phyloP scores from a whole-genome alignment of 1,284 basidiomycete species.

The Cryptococcus wingfieldii region DNA sequence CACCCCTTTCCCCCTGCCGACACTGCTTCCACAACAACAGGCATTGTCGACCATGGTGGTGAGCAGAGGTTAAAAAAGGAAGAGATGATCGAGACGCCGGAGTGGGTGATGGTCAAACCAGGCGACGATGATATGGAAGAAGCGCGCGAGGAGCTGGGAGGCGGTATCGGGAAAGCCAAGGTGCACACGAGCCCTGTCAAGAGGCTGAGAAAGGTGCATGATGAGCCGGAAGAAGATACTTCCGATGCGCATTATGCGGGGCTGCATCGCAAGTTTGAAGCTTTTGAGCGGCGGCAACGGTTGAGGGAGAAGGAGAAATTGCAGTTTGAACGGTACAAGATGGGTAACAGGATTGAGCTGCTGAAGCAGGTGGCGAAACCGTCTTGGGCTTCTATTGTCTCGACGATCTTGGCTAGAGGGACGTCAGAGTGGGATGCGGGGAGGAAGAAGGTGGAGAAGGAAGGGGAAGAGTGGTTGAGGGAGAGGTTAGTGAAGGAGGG shows the following conservation, averaged over 20 bases:
- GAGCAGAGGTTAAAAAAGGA: background rate
- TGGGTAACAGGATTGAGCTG: slow-evolving; percentile 81
- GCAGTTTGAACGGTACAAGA: slow-evolving; percentile 83
- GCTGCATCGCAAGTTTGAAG: slow-evolving; percentile 79
- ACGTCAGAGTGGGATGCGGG: slow-evolving; percentile 29
- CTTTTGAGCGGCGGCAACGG: slow-evolving; percentile 76
- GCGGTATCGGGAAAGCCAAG: background rate
- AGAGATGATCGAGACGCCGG: slow-evolving; percentile 39
- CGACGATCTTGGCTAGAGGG: slow-evolving; percentile 19
- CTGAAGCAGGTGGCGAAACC: slow-evolving; percentile 53
- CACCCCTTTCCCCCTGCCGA: too few species aligned
- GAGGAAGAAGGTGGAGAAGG: slow-evolving; percentile 25
- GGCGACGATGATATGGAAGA: slow-evolving; percentile 44
- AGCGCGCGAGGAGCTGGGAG: slow-evolving; percentile 34
- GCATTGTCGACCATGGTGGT: background rate
- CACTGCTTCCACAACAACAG: background rate
- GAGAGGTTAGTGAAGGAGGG: slow-evolving; percentile 39
- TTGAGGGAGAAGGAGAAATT: slow-evolving; percentile 85
- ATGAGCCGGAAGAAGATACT: slow-evolving; percentile 61
- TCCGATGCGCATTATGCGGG: slow-evolving; percentile 79
- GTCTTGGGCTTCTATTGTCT: slow-evolving; percentile 30
- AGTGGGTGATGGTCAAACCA: slow-evolving; percentile 32
- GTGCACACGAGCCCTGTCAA: slow-evolving; percentile 23
- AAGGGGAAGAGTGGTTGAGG: slow-evolving; percentile 40
- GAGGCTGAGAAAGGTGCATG: slow-evolving; percentile 21